Evolutionary conservation across 768 basidiomycete genomes (phyloP), one percentile per base, ranked within the genome.

Genomic region (Kwoniella shandongensis): DNA sequence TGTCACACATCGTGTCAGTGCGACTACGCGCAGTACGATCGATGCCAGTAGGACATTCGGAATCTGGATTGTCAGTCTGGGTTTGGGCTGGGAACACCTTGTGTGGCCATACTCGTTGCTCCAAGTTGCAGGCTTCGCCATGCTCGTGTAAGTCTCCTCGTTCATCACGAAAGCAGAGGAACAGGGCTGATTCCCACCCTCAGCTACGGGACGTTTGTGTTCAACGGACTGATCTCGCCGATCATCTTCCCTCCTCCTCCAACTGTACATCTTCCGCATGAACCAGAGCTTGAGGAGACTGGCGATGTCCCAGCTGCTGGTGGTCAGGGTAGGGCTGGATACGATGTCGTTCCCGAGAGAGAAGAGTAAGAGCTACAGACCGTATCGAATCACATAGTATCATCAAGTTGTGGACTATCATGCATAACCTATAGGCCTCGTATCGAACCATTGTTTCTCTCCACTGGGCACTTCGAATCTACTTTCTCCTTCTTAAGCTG

Each of bases 31-130:
- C 59, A 73, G 65, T 52, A 81, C 96, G 55, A 89, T 91, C 35
- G 96, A 99, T 76, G 93, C 92, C 5, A 96, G 91, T 79, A 83
- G 96, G 67, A 98, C 96, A 0, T 81, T 98, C 51, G 83, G 84
- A n/a, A 98, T 99, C 73, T 99, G 96, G 96, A 54, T 71, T 8
- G 80, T 99, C 68, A 91, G 89, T 71, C 81, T 96, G 49, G 85
- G 82, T 1, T 78, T 96, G 23, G 91, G 93, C 3, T 97, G 93
- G 93, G 93, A 97, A 78, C 81, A 80, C 57, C 80, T 97, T 30
- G 65, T 89, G 22, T 88, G 84, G 79, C 91, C 91, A 5, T 84
- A 87, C 60, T 89, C 89, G 1, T 71, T 91, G 50, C 74, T 93
- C 12, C 91, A 94, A 76, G 83, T 94, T 51, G 66, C 82, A 18